A percentile compares a stretch with the other conserved stretches of the same genome.
Evolutionary conservation across 139 green algal species (phyloP).

Genomic region (Eudorina sp.): DNA sequence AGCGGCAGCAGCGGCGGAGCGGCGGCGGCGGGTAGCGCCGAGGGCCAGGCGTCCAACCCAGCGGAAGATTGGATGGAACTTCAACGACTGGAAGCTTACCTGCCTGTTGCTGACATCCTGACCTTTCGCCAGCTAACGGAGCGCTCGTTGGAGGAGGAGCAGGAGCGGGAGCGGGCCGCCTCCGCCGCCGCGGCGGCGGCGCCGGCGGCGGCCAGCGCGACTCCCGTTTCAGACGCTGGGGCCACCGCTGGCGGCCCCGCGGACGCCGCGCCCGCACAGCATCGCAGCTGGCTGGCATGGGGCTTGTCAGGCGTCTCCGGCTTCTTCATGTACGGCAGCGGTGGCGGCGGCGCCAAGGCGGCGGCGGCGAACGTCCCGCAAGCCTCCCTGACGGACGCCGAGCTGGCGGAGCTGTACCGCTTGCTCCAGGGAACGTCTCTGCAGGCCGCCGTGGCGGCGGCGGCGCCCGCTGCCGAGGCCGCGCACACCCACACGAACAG

Average conservation of each 20-base stretch:
- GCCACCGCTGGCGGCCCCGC: background rate
- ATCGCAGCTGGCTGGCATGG: conserved; percentile 68
- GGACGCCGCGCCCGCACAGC: background rate
- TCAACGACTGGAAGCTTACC: conserved; percentile 56
- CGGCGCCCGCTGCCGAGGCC: background rate
- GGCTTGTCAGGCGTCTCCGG: conserved; percentile 55
- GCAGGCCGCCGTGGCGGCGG: conserved; percentile 12
- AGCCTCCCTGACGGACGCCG: conserved; percentile 1
- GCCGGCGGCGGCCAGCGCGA: background rate
- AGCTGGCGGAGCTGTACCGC: conserved; percentile 47
- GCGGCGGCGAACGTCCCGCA: background rate
- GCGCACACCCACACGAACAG: background rate
- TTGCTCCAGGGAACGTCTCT: conserved; percentile 39
- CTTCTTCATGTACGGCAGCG: conserved; percentile 52
- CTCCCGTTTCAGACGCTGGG: too few species aligned
- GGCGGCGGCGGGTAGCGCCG: too few species aligned
- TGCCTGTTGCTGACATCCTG: conserved; percentile 64
- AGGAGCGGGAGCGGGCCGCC: background rate
- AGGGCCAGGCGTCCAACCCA: background rate
- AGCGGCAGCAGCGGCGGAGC: background rate
- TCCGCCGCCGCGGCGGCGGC: background rate
- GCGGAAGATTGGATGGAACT: conserved; percentile 51
- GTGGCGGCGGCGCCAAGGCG: background rate
- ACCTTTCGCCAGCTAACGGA: conserved; percentile 65
- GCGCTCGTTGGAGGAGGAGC: conserved; percentile 47